These are phyloP conservation scores for Sarocladium oryzae DNA, from an alignment of 2,329 filamentous ascomycete species.

Conservation along the genomic window DNA sequence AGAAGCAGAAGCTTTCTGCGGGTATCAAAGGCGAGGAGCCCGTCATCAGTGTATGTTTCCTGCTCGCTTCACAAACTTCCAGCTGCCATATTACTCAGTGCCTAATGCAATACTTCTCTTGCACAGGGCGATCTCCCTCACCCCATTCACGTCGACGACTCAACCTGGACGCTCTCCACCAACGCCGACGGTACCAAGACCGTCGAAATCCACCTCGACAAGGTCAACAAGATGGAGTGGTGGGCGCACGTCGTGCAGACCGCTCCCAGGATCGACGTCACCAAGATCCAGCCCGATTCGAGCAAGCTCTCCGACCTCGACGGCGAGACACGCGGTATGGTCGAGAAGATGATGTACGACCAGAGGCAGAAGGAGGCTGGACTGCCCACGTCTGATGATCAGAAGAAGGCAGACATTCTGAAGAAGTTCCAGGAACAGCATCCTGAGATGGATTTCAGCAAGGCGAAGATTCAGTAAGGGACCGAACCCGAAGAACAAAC, in stretches of 20 bases:
- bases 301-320: slow-evolving; percentile 89
- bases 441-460: slow-evolving; percentile 66
- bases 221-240: slow-evolving; percentile 96
- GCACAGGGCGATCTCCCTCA: slow-evolving; percentile 79
- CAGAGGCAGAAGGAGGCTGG: slow-evolving; percentile 95
- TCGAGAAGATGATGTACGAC: slow-evolving; percentile 99
- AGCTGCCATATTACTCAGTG: not conserved
- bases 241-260: slow-evolving; percentile 86
- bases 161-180: slow-evolving; percentile 84
- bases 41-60: slow-evolving; percentile 62
- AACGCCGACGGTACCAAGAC: slow-evolving; percentile 60
- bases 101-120: not conserved
- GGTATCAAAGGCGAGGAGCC: slow-evolving; percentile 84
- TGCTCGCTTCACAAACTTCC: not conserved
- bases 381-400: slow-evolving; percentile 83
- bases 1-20: slow-evolving; percentile 69
- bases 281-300: slow-evolving; percentile 90
- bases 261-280: slow-evolving; percentile 88
- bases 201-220: slow-evolving; percentile 84
- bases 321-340: slow-evolving; percentile 91
- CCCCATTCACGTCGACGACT: slow-evolving; percentile 74
- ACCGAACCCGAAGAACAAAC: not conserved
- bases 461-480: slow-evolving; percentile 55
- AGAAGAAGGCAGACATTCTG: slow-evolving; percentile 89
- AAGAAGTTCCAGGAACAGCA: slow-evolving; percentile 85